Base-by-base conservation (phyloP, 2,329 filamentous ascomycete genomes). In the Colletotrichum higginsianum region DNA sequence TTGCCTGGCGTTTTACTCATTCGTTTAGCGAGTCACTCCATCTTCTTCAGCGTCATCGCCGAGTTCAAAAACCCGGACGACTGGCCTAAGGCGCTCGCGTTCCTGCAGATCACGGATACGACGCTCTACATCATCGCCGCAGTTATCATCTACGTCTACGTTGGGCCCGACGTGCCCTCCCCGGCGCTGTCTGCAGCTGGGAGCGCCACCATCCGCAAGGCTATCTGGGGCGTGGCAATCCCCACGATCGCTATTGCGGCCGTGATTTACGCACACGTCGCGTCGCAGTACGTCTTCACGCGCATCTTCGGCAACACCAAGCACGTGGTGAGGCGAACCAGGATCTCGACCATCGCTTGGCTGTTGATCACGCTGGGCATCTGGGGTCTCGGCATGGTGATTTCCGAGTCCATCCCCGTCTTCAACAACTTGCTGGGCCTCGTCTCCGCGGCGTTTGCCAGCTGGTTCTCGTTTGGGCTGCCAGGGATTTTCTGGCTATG, bases 221-320 rank as follows among this genome's bases (percentile, higher is more conserved):
- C 92, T 7, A 91, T 91, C 9, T 94, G 90, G 81, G 91, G 90
- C 16, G 84, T 94, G 63, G 92, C 92, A 0, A 84, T 92, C 2
- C 91, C 91, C 2, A 93, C 90, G 1, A 93, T 94, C 67, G 83
- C 93, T 50, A 89, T 94, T 58, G 90, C 91, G 0, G 92, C 91
- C 61, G 91, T 93, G 3, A 91, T 94, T 71, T 91, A 92, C 77
- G 91, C 88, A 11, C 89, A 91, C 67, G 88, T 93, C 1, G 90
- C 90, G 2, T 86, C 85, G 67, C 92, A 92, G 77, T 91, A 91
- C 74, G 82, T 93, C 66, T 94, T 92, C 75, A 81, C 89, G 3
- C 88, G 91, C 26, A 79, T 91, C 13, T 93, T 92, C 81, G 82
- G 85, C 15, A 86, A 88, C 70, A 90, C 88, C 7, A 85, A 88